Base-by-base conservation (phyloP, 306 rosid genomes). In the Boehmeria nivea region DNA sequence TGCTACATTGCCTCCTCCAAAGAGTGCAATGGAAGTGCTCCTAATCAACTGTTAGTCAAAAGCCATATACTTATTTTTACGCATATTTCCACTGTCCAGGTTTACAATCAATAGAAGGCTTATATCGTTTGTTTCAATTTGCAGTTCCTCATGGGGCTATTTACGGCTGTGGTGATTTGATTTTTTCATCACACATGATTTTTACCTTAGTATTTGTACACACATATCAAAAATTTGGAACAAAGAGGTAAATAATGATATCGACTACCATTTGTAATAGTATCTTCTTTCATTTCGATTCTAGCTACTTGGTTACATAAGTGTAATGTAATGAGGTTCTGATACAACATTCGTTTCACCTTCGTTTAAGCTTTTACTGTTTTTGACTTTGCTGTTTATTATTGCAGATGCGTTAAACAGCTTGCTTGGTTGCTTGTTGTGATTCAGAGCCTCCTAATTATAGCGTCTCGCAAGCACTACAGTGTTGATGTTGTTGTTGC, bases 101-200 rank as follows among this genome's bases (percentile, higher is more conserved):
- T 0, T 31, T 31, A 31, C 36, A 31, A 31, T 31, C 36, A 10
- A 10, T 10, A 31, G 2, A 31, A 31, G 8, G 53, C 72, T 76
- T n/a, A 66, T 55, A 40, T 36, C 12, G 28, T 51, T 51, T 59
- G 28, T 23, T 3, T 53, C 18, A 54, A 57, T 61, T 7, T 76
- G 78, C 79, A 79, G 85, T 75, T 75, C 77, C 86, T 2, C 42
- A 40, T 14, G 85, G 77, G 3, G 26, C 59, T 16, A 12, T 61
- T 42, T 72, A 61, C 69, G 82, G 85, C 31, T 76, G 85, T 59
- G 85, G 79, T 38, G 85, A 80, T 67, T 63, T 76, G 63, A 76
- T 80, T 37, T 80, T 80, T 72, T 80, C 79, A 17, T 80, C 85
- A 0, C 79, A 80, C 57, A 80, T 76, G 82, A 80, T 80, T 48